Conservation (phyloP, 2,329 filamentous ascomycete species). For the Stenocarpella maydis region DNA sequence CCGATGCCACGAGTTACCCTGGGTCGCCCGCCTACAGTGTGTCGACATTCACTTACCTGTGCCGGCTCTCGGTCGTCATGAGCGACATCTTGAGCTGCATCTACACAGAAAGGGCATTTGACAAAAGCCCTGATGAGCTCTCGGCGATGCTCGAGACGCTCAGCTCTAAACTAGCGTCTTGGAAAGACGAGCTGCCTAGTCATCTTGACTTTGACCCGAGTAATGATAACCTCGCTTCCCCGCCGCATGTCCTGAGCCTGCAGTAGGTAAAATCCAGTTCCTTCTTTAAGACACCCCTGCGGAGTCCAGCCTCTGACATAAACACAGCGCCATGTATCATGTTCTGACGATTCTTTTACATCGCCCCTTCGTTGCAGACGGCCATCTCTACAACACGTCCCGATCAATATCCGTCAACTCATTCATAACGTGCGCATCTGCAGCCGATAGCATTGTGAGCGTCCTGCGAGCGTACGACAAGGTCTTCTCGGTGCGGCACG, state of each 20-base stretch:
- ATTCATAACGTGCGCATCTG: conserved; percentile 44
- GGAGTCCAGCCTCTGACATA: neutral
- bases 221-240: neutral
- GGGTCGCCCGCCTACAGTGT: conserved; percentile 1
- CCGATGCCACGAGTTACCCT: conserved; percentile 5
- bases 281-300: too few species aligned
- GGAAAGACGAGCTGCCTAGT: neutral
- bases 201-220: neutral
- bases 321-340: conserved; percentile 48
- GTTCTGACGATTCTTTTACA: conserved; percentile 54
- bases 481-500: conserved; percentile 49
- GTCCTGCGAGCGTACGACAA: conserved; percentile 44
- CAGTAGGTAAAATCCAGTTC: neutral
- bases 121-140: neutral
- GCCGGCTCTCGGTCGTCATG: conserved; percentile 21
- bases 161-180: neutral
- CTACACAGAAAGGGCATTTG: neutral
- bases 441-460: conserved; percentile 41
- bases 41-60: conserved; percentile 27
- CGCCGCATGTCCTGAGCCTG: neutral
- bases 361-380: conserved; percentile 48
- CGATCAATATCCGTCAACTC: conserved; percentile 10
- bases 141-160: neutral
- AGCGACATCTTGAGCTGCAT: conserved; percentile 9
- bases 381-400: conserved; percentile 31